Percentiles rank a stretch among this genome's conserved stretches.
Conservation (phyloP, 106 monocot species). For the Allium sativum region DNA sequence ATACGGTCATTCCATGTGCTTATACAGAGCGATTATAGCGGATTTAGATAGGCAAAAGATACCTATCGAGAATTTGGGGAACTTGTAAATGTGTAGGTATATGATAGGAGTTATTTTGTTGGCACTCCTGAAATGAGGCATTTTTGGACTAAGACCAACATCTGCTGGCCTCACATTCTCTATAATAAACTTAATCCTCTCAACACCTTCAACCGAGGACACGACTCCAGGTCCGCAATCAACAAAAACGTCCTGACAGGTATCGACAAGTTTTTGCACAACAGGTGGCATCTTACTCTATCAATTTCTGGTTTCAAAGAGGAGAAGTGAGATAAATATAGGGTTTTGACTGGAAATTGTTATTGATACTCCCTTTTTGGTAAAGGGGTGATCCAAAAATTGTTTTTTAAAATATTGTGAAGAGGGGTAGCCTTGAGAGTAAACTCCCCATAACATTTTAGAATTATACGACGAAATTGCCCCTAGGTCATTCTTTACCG, state of each 20-base stretch:
- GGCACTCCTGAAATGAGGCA: constrained; percentile 18
- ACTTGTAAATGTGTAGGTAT: constrained; percentile 6
- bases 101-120: constrained; percentile 18
- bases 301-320: too few relatives aligned
- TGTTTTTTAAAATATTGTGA: too few relatives aligned
- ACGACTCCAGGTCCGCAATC: constrained; percentile 41
- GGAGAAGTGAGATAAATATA: too few relatives aligned
- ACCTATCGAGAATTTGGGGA: constrained; percentile 23
- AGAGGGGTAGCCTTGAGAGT: too few relatives aligned
- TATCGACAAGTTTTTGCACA: constrained; percentile 44
- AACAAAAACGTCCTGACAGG: constrained; percentile 62
- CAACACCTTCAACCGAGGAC: constrained; percentile 36
- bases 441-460: too few relatives aligned
- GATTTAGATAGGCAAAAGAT: constrained; percentile 62
- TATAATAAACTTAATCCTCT: constrained; percentile 33
- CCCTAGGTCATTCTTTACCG: too few relatives aligned
- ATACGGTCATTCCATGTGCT: constrained; percentile 97
- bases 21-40: constrained; percentile 71
- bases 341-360: too few relatives aligned
- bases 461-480: too few relatives aligned
- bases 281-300: not conserved
- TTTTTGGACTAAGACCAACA: constrained; percentile 24
- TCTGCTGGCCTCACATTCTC: constrained; percentile 36
- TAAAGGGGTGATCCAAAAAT: too few relatives aligned
- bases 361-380: too few relatives aligned